Evolutionary conservation across 805 yeast species (phyloP).

Genomic region (Kazachstania africana): DNA sequence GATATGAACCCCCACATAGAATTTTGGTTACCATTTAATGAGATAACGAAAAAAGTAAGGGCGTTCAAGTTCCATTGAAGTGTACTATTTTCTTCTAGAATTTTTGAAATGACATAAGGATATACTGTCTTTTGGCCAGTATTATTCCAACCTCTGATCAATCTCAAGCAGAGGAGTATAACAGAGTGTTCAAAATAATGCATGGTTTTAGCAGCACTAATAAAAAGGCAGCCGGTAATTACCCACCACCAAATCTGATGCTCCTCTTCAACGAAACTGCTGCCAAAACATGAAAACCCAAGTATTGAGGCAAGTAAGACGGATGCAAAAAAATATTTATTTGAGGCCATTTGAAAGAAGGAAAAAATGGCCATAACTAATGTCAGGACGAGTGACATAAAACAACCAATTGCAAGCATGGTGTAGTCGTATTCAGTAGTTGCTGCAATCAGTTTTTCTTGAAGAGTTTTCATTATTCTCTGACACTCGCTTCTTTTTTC

Average conservation of each 20-base stretch:
- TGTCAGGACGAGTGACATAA: slow-evolving; percentile 11
- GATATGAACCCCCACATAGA: slow-evolving; percentile 31
- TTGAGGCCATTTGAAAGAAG: slow-evolving; percentile 1
- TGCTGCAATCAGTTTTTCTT: slow-evolving; percentile 38
- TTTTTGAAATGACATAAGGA: slow-evolving; percentile 36
- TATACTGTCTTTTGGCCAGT: slow-evolving; percentile 74
- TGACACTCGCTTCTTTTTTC: slow-evolving; percentile 15
- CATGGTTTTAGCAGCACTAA: not conserved
- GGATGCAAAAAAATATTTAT: slow-evolving; percentile 6
- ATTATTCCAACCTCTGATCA: slow-evolving; percentile 74
- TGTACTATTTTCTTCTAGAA: slow-evolving; percentile 26
- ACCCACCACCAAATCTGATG: slow-evolving; percentile 94
- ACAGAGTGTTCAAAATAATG: slow-evolving; percentile 6
- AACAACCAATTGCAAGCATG: slow-evolving; percentile 30
- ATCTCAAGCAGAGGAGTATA: slow-evolving; percentile 33
- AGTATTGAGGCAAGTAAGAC: slow-evolving; percentile 27
- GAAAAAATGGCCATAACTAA: slow-evolving; percentile 1
- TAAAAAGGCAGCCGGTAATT: slow-evolving; percentile 26
- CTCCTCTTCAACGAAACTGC: slow-evolving; percentile 90
- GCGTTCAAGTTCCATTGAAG: slow-evolving; percentile 39
- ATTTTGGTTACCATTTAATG: not conserved
- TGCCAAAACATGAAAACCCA: slow-evolving; percentile 59
- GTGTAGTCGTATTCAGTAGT: slow-evolving; percentile 64
- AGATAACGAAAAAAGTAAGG: slow-evolving; percentile 26
- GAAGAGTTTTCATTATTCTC: slow-evolving; percentile 35